phyloP scores from a whole-genome alignment of 2,329 filamentous ascomycete species.

The Chaetomium sp. region DNA sequence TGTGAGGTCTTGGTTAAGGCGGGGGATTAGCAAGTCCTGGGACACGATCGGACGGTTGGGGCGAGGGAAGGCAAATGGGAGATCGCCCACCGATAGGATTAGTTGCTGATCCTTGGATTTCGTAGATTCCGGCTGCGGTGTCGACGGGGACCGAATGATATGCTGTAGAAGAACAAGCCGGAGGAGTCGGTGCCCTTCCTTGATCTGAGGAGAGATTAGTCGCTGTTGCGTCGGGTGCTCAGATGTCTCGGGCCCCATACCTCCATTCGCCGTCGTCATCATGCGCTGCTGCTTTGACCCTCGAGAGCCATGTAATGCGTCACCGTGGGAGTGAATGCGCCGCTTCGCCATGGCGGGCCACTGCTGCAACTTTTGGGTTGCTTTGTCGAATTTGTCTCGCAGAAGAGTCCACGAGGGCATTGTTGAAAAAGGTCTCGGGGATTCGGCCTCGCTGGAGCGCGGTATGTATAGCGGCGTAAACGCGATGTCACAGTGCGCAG shows the following conservation, averaged over 20 bases:
- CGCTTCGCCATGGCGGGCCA: conserved; percentile 24
- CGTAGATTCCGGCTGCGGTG: background rate
- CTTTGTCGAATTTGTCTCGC: conserved; percentile 21
- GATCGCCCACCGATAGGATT: background rate
- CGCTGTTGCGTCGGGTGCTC: background rate
- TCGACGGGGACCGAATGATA: background rate
- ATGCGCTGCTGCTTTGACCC: conserved; percentile 25
- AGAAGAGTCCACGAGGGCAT: conserved; percentile 25
- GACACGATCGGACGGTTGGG: background rate
- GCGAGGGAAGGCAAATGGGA: background rate
- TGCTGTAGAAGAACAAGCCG: background rate
- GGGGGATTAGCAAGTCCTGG: background rate
- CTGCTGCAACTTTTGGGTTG: conserved; percentile 16
- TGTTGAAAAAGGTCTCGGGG: background rate
- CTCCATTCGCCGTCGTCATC: background rate
- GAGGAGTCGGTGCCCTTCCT: background rate
- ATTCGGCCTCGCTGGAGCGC: background rate
- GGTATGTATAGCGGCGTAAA: too few relatives aligned
- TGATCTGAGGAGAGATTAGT: background rate
- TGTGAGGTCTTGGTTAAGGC: background rate
- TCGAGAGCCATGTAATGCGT: background rate
- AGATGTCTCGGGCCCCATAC: background rate
- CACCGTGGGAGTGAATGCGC: conserved; percentile 16
- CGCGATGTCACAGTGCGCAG: background rate
- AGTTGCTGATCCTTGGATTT: background rate